Conservation (phyloP, 495 filamentous ascomycete genomes). For the Stereocaulon alpinum region DNA sequence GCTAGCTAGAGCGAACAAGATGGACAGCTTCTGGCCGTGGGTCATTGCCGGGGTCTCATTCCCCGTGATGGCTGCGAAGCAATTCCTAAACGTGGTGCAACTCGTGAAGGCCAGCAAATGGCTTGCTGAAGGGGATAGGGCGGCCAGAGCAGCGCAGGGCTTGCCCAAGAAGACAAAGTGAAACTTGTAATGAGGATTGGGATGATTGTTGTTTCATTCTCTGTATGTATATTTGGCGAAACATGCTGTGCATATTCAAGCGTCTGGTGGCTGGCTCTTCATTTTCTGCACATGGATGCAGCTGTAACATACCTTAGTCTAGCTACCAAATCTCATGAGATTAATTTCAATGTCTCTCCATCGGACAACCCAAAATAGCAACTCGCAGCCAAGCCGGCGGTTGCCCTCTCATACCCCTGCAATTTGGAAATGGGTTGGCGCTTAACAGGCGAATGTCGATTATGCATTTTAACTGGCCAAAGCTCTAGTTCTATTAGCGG, state of each 20-base stretch:
- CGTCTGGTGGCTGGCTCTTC: not conserved
- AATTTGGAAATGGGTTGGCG: slow-evolving; percentile 12
- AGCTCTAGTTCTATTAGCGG: not conserved
- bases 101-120: slow-evolving; percentile 86
- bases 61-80: slow-evolving; percentile 84
- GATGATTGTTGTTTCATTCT: not conserved
- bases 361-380: slow-evolving; percentile 6
- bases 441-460: slow-evolving; percentile 11
- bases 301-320: no score
- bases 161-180: slow-evolving; percentile 34
- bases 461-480: slow-evolving; percentile 1
- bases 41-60: slow-evolving; percentile 68
- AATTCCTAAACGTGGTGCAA: slow-evolving; percentile 88
- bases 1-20: slow-evolving; percentile 85
- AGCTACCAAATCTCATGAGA: not conserved
- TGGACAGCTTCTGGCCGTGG: slow-evolving; percentile 79
- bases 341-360: slow-evolving; percentile 2
- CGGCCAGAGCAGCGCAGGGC: slow-evolving; percentile 41
- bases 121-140: slow-evolving; percentile 78
- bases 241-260: slow-evolving; percentile 7
- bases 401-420: slow-evolving; percentile 2
- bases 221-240: slow-evolving; percentile 3
- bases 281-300: not conserved
- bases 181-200: not conserved
- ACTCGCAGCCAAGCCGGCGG: slow-evolving; percentile 4